Conservation (phyloP, 306 rosid genomes). For the Mimosa bimucronata region DNA sequence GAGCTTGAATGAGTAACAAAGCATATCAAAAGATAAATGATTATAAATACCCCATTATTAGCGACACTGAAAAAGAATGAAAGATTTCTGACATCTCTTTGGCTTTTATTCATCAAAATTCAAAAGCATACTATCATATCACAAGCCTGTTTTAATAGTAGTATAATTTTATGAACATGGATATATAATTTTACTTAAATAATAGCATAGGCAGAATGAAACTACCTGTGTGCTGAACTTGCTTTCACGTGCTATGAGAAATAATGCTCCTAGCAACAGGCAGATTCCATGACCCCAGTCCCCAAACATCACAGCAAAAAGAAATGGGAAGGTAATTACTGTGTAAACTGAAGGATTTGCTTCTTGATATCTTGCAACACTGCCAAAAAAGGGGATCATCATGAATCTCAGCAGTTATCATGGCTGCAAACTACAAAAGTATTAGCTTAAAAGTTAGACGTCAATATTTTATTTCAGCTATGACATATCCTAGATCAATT, state of each 20-base stretch:
- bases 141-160: constrained; percentile 11
- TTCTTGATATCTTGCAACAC: constrained; percentile 91
- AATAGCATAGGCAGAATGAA: constrained; percentile 27
- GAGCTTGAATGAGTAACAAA: constrained; percentile 13
- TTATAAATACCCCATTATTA: constrained; percentile 12
- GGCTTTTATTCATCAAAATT: neutral
- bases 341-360: constrained; percentile 92
- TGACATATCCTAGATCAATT: neutral
- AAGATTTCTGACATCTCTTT: constrained; percentile 9
- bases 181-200: constrained; percentile 17
- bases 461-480: constrained; percentile 2
- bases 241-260: constrained; percentile 84
- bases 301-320: constrained; percentile 95
- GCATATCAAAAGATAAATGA: constrained; percentile 22
- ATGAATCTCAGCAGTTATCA: constrained; percentile 32
- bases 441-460: neutral
- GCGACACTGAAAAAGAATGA: constrained; percentile 13
- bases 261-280: constrained; percentile 80
- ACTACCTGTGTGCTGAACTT: constrained; percentile 73
- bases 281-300: constrained; percentile 99
- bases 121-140: constrained; percentile 9
- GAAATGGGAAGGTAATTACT: constrained; percentile 81
- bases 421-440: neutral
- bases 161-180: neutral
- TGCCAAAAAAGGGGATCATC: constrained; percentile 47